Base-by-base conservation (phyloP, 345 rosid species). In the Syzygium oleosum region DNA sequence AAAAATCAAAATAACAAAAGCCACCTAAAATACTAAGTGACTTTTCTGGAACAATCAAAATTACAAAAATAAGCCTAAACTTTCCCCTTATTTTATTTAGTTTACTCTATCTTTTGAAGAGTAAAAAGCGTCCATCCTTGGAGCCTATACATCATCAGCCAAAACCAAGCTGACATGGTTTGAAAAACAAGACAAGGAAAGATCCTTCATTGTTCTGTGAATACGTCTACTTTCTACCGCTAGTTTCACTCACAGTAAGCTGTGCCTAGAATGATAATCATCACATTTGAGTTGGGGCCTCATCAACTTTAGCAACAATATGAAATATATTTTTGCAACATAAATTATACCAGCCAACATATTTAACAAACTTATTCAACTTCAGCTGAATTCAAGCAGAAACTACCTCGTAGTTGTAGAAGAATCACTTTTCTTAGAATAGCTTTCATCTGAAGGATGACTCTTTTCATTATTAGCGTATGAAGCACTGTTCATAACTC, bases 381-480 rank as follows among this genome's bases (percentile, higher is more conserved):
- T 51, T 86, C 87, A 55, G 34, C 51, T 63, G 77, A 43, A 51
- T 14, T 59, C 34, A 52, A 86, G 53, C 31, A 2, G 52, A 86
- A 65, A 15, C 56, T 22, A 86, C 93, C 93, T 89, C 85, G 91
- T 86, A 87, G 86, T 85, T 58, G 84, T 77, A 68, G 59, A 87
- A 65, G 90, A 85, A 68, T 87, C 89, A 85, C 73, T 58, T 58
- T 90, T 86, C 84, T 86, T 87, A 34, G 83, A 83, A 68, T 59
- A 27, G 84, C 56, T 86, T 56, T 61, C 87, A 68, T 90, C 90
- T 68, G 51, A 88, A 38, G 91, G 85, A 68, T 85, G 84, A 43
- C 84, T 54, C 61, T 86, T 85, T 63, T 89, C 91, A 59, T 86
- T 90, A 88, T 53, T n/a, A 41, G 73, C 78, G 53, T 90, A 89